Evolutionary conservation across 345 rosid genomes (phyloP), one percentile per base, ranked within the genome.

Genomic region (Orychophragmus violaceus): DNA sequence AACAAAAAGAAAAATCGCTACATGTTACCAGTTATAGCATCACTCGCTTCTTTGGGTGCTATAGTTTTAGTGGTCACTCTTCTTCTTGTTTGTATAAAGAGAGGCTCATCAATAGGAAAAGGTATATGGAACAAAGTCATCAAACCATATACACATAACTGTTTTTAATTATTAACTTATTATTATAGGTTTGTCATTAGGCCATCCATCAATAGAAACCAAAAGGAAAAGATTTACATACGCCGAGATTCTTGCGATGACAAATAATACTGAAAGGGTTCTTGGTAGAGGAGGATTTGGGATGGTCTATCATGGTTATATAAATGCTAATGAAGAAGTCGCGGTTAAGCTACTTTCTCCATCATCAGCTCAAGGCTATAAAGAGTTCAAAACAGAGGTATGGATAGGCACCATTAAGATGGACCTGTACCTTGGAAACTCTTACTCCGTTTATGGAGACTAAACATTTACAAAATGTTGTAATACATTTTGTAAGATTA

Each of bases 351-450:
- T 66, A 57, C 72, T 76, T 3, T 76, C 79, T 59, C 69, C 22
- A 60, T 52, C 76, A 44, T 76, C 76, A 52, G 19, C 51, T 27
- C 79, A 76, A 76, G 79, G 79, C 54, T 69, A 61, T 46, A 66
- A 71, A 39, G 72, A 71, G 61, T 71, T 71, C 69, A 66, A 59
- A 60, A 68, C 79, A 52, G 79, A 76, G 79, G 79, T 76, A 0
- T 45, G 18, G 3, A 55, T 46, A 56, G 0, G 28, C 73, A 69
- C 37, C 39, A 23, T n/a, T n/a, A n/a, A n/a, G n/a, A n/a, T n/a
- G n/a, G n/a, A n/a, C n/a, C n/a, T n/a, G n/a, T n/a, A n/a, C n/a
- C n/a, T n/a, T n/a, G n/a, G n/a, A n/a, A n/a, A n/a, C n/a, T n/a
- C n/a, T n/a, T n/a, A n/a, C n/a, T n/a, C n/a, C n/a, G n/a, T n/a